Base-by-base conservation (phyloP, 2,329 filamentous ascomycete species). In the Truncatella angustata region DNA sequence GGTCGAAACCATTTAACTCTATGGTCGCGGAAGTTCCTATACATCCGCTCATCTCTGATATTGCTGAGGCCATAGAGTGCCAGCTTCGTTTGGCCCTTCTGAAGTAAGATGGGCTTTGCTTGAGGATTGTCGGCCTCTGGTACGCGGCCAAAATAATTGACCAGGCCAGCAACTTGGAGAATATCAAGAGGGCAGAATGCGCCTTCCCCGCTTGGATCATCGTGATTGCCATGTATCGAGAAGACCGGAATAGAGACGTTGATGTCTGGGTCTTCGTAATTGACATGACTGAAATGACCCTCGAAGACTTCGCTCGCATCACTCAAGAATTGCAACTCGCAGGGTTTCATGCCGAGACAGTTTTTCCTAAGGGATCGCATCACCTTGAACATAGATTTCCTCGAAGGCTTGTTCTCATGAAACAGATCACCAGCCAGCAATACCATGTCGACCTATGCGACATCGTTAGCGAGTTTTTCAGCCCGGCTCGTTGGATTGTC, bases 171-270 rank as follows among this genome's bases (percentile, higher is more conserved):
- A 1, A 94, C 87, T 67, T 97, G 91, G 4, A 99, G 79, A 14
- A 99, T 73, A 67, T 99, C 94, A 10, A 99, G 79, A 0, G 93
- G 92, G 57, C 94, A 95, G 58, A 88, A 87, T 66, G 96, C 90
- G 10, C 92, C 94, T 63, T 97, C 92, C 9, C 94, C 94, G n/a
- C 92, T 95, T 0, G 94, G 94, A 66, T 99, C 94, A 65, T 99
- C 94, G 67, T 99, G 94, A 64, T 99, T 99, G 42, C 94, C 94
- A 63, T 99, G 95, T 36, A 99, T 99, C 1, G 93, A 96, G 67
- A 99, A 99, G 24, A 99, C 91, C 0, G 94, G 94, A 51, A 97
- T 97, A 1, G 92, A 90, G 55, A 99, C 85, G 63, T 99, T 99
- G 70, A 99, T 97, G 62, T 99, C 91, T 21, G 90, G 85, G 63